Percentiles rank a stretch among this genome's conserved stretches.
Conservation (phyloP, 1,284 basidiomycete genomes). For the Heterobasidion annosum region DNA sequence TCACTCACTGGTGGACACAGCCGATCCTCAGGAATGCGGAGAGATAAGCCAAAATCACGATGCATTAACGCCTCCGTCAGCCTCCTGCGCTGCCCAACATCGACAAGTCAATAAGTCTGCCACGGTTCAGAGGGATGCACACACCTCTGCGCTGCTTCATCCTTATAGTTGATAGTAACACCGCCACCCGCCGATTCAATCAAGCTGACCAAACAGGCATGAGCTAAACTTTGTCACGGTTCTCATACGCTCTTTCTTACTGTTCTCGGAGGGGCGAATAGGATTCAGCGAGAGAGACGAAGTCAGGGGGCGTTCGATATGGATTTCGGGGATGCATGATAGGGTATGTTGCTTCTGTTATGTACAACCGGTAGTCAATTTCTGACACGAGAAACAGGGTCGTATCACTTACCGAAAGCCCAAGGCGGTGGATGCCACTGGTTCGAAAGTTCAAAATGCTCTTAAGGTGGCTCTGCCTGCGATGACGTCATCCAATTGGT, state of each 20-base stretch:
- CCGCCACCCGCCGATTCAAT: slow-evolving; percentile 23
- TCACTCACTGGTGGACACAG: slow-evolving; percentile 73
- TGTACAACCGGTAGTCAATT: too few species aligned
- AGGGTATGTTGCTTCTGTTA: too few species aligned
- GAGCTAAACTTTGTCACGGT: too few species aligned
- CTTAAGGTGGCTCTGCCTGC: too few species aligned
- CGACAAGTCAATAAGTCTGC: neutral
- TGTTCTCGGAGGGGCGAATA: slow-evolving; percentile 53
- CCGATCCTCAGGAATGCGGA: slow-evolving; percentile 60
- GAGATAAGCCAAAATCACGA: slow-evolving; percentile 61
- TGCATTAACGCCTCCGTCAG: slow-evolving; percentile 71
- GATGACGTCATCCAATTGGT: too few species aligned
- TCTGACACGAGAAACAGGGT: too few species aligned
- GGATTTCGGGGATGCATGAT: slow-evolving; percentile 56
- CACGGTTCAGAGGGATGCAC: neutral
- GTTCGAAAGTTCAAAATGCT: too few species aligned
- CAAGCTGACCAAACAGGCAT: slow-evolving; percentile 17
- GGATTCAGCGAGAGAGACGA: slow-evolving; percentile 44
- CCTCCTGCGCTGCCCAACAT: slow-evolving; percentile 31
- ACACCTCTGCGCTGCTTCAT: slow-evolving; percentile 62
- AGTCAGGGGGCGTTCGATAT: slow-evolving; percentile 55
- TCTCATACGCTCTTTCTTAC: slow-evolving; percentile 30
- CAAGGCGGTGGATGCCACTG: too few species aligned
- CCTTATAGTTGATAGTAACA: slow-evolving; percentile 63
- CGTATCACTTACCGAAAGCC: too few species aligned